Base-by-base conservation (phyloP, 129 eudicot species). In the Arctium minus region DNA sequence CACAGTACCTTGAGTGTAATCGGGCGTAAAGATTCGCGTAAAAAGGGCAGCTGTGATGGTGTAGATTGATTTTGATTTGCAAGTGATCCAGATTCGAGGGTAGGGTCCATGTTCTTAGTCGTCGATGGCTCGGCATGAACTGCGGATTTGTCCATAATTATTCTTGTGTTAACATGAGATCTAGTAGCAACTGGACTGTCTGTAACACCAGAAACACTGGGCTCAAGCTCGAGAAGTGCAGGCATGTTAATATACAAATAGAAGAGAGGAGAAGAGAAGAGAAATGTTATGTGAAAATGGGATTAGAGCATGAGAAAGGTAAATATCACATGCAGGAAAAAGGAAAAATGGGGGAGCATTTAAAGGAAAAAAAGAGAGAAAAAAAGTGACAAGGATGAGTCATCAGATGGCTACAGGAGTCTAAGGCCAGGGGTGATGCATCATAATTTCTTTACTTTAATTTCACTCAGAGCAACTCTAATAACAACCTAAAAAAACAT, bases 11-110 rank as follows among this genome's bases (percentile, higher is more conserved):
- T 87, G 37, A 92, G 90, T 1, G 93, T 90, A 75, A 93, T 75
- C 8, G 96, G 97, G 17, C 86, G 86, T 76, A 89, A 75, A 65
- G 92, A 91, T 76, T 86, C 78, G 27, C 90, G 92, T 65, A 93
- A 46, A 80, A 88, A 84, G 0, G 87, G 87, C 71, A 84, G 40
- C 30, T 46, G 84, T 15, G 87, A 84, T 0, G 84, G 80, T 22
- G 65, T 33, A 39, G 65, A 84, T 44, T 65, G 76, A 50, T 74
- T 84, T 79, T 73, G 75, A 74, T 84, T 79, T 18, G 80, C 70
- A 13, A n/a, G 65, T 60, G 68, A 60, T 44, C 72, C 33, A 74
- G 77, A 73, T 74, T 84, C 84, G 30, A 48, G 44, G 36, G 37
- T 48, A 33, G 35, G 81, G 38, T 42, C 33, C 22, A 46, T 79